Conservation (phyloP, 495 filamentous ascomycete species). For the Arthonia radiata region DNA sequence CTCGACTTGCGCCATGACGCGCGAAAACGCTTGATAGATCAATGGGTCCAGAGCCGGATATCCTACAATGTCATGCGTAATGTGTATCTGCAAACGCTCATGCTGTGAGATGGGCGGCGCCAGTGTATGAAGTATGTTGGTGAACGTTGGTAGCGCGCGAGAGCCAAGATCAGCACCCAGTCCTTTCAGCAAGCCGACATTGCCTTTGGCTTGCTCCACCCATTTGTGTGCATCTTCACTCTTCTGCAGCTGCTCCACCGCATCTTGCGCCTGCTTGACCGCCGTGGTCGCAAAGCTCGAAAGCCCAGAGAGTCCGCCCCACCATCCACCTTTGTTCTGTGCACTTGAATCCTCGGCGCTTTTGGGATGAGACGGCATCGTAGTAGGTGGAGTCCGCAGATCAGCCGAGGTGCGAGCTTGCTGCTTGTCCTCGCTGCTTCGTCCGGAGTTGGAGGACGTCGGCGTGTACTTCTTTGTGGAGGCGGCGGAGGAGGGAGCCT, state of each 20-base stretch:
- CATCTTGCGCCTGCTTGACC: slow-evolving; percentile 80
- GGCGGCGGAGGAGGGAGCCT: slow-evolving; percentile 34
- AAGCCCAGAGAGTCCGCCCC: slow-evolving; percentile 56
- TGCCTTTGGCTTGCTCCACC: slow-evolving; percentile 84
- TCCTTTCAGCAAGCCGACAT: slow-evolving; percentile 57
- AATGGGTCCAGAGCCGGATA: slow-evolving; percentile 90
- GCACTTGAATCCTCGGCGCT: too few species aligned
- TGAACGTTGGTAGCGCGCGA: slow-evolving; percentile 82
- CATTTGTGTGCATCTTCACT: slow-evolving; percentile 92
- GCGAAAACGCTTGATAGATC: slow-evolving; percentile 77
- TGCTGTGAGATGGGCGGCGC: slow-evolving; percentile 94
- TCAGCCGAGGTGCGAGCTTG: slow-evolving; percentile 14
- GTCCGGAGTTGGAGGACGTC: slow-evolving; percentile 7
- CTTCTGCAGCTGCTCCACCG: slow-evolving; percentile 82
- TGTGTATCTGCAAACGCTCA: slow-evolving; percentile 92
- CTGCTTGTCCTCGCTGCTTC: slow-evolving; percentile 29
- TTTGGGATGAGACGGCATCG: slow-evolving; percentile 15
- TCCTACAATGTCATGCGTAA: slow-evolving; percentile 79
- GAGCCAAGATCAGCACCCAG: slow-evolving; percentile 80
- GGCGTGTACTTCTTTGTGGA: slow-evolving; percentile 13
- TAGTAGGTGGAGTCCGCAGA: slow-evolving; percentile 5
- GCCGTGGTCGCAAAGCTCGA: slow-evolving; percentile 41
- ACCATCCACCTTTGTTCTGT: slow-evolving; percentile 92
- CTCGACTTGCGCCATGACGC: slow-evolving; percentile 96
- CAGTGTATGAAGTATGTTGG: slow-evolving; percentile 76